Base-by-base conservation (phyloP, 306 rosid genomes). In the Crataegus laevigata region DNA sequence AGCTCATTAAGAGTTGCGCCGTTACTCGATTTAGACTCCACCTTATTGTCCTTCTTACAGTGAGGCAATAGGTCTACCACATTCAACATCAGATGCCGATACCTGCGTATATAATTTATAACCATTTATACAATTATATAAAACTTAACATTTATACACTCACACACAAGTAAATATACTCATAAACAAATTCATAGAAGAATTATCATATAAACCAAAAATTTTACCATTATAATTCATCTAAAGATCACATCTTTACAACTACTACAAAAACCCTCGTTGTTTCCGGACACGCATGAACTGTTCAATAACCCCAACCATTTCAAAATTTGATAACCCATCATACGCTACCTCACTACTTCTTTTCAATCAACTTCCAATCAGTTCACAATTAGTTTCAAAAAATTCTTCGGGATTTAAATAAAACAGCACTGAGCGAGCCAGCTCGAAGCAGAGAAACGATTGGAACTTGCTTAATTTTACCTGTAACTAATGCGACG, bases 61-160 rank as follows among this genome's bases (percentile, higher is more conserved):
- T 96, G 99, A 22, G 99, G 99, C 82, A 96, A 75, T 66, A 96
- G 86, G 12, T 96, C 90, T 62, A 90, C 98, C 81, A 96, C 18
- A 74, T 96, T 96, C 92, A 92, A 84, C 99, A 96, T 92, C 83
- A 96, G 80, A 84, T 96, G 99, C 25, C 99, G 97, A 81, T 92
- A 90, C 87, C 99, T 92, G 66, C 59, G 3, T 8, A 18, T 13
- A 38, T 26, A 36, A 6, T 13, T 24, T 5, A 36, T 29, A 57
- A 36, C 15, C 24, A 57, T 29, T 60, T 26, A 72, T 3, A 72
- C 1, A 38, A 72, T 25, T 66, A 72, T 5, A 36, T 12, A 61
- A 65, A 65, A 21, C 10, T 18, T 34, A 71, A 32, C 30, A 43
- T 3, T 4, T 25, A 24, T 11, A 57, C 12, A 54, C 50, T 7